A percentile compares a stretch with the other conserved stretches of the same genome.
These are phyloP conservation scores for Martensiomyces pterosporus DNA, from an alignment of 192 early-diverging fungal species.

Conservation along the genomic window DNA sequence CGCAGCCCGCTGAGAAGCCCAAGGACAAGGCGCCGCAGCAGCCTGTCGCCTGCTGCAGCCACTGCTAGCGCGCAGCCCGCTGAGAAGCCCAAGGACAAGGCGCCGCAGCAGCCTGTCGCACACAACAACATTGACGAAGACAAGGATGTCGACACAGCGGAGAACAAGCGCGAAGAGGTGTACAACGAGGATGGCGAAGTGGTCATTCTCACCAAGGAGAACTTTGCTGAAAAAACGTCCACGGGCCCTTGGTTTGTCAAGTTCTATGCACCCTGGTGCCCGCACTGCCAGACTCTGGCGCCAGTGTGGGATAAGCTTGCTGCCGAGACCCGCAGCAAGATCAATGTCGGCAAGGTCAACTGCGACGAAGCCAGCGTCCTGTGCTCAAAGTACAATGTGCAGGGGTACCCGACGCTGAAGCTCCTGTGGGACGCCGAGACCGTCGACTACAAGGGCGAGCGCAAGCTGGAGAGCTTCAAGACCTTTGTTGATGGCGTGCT, in stretches of 20 bases:
- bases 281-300: conserved; percentile 80
- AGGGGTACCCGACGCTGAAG: conserved; percentile 85
- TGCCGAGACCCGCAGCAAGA: conserved; percentile 53
- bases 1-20: neutral
- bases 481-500: conserved; percentile 54
- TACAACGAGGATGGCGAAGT: conserved; percentile 56
- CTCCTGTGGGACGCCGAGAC: conserved; percentile 54
- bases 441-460: conserved; percentile 40
- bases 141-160: conserved; percentile 1
- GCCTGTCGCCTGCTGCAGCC: neutral
- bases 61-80: neutral
- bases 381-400: conserved; percentile 63
- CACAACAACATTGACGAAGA: conserved; percentile 3
- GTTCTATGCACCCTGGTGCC: conserved; percentile 89
- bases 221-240: conserved; percentile 52
- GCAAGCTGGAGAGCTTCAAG: conserved; percentile 51
- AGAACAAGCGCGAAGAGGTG: conserved; percentile 1
- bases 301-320: conserved; percentile 76
- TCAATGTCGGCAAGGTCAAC: conserved; percentile 85
- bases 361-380: conserved; percentile 63
- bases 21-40: neutral
- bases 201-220: conserved; percentile 52
- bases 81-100: neutral
- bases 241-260: conserved; percentile 78
- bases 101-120: neutral